Evolutionary conservation across 108 stramenopile species (phyloP).

Genomic region (Discostella stelligeroides): DNA sequence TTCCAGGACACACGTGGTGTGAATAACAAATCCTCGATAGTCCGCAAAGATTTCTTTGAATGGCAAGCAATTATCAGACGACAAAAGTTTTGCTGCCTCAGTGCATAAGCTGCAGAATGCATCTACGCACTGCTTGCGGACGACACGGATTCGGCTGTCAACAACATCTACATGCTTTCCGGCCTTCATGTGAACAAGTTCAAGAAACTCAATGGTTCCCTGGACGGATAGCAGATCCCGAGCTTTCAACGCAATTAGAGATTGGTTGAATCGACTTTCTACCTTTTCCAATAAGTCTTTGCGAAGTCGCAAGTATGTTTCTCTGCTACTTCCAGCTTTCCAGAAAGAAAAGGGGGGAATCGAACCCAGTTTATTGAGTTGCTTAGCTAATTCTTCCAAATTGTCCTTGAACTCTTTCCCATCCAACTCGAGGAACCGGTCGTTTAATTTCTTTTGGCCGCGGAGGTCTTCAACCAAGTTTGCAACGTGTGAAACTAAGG

Average conservation of each 20-base stretch:
- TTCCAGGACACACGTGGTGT: conserved; percentile 27
- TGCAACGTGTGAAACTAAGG: conserved; percentile 20
- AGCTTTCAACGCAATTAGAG: conserved; percentile 25
- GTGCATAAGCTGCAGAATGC: conserved; percentile 42
- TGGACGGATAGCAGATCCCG: conserved; percentile 41
- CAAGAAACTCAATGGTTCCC: conserved; percentile 42
- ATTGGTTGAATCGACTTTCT: conserved; percentile 17
- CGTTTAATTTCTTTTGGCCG: conserved; percentile 25
- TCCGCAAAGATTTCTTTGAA: conserved; percentile 57
- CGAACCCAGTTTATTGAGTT: conserved; percentile 22
- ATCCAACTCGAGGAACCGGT: conserved; percentile 34
- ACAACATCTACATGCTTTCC: conserved; percentile 37
- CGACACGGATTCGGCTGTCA: conserved; percentile 7
- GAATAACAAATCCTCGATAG: conserved; percentile 43
- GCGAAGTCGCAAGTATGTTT: conserved; percentile 37
- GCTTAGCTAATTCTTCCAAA: conserved; percentile 21
- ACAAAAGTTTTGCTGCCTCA: conserved; percentile 29
- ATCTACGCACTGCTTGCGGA: conserved; percentile 20
- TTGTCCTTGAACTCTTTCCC: conserved; percentile 18
- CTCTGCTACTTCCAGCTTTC: background rate
- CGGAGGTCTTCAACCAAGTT: conserved; percentile 23
- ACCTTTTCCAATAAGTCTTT: conserved; percentile 11
- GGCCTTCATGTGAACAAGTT: conserved; percentile 27
- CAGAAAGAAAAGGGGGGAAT: background rate
- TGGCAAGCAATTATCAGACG: conserved; percentile 16